A percentile compares a stretch with the other conserved stretches of the same genome.
phyloP scores from a whole-genome alignment of 2,329 filamentous ascomycete species.

The Colletotrichum spaethianum region DNA sequence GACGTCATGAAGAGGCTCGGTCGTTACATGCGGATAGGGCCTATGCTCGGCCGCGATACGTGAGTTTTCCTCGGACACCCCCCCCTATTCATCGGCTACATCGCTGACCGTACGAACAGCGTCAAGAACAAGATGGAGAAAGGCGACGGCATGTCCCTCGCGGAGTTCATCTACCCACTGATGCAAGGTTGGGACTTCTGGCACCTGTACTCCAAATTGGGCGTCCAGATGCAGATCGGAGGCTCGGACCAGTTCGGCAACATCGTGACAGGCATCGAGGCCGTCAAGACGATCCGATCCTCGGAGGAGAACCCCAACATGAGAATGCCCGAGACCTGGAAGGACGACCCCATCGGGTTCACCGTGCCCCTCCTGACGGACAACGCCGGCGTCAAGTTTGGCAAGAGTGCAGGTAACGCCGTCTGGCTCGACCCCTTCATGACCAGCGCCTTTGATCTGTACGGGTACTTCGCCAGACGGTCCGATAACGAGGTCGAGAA shows the following conservation, averaged over 20 bases:
- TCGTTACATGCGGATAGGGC: constrained; percentile 80
- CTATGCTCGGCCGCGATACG: constrained; percentile 92
- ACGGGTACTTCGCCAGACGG: constrained; percentile 89
- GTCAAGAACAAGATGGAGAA: constrained; percentile 88
- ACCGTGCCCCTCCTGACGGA: constrained; percentile 93
- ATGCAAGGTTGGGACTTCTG: constrained; percentile 98
- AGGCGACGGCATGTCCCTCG: constrained; percentile 93
- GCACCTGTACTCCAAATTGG: constrained; percentile 79
- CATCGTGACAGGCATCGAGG: constrained; percentile 90
- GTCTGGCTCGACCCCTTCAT: constrained; percentile 90
- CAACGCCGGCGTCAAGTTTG: constrained; percentile 88
- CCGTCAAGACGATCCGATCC: constrained; percentile 81
- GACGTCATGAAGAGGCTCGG: constrained; percentile 85
- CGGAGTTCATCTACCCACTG: constrained; percentile 93
- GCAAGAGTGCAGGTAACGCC: constrained; percentile 94
- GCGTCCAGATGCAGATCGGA: constrained; percentile 89
- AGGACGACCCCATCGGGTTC: constrained; percentile 81
- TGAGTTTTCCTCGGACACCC: constrained; percentile 60
- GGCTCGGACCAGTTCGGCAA: constrained; percentile 98
- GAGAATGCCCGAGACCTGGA: constrained; percentile 57
- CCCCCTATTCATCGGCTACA: background rate
- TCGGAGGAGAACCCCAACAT: constrained; percentile 62
- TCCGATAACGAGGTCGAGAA: constrained; percentile 85
- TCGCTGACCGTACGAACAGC: constrained; percentile 44
- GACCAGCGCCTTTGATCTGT: constrained; percentile 88